A percentile compares a stretch with the other conserved stretches of the same genome.
Evolutionary conservation across 2,329 filamentous ascomycete species (phyloP).

Genomic region (Didymella pomorum): DNA sequence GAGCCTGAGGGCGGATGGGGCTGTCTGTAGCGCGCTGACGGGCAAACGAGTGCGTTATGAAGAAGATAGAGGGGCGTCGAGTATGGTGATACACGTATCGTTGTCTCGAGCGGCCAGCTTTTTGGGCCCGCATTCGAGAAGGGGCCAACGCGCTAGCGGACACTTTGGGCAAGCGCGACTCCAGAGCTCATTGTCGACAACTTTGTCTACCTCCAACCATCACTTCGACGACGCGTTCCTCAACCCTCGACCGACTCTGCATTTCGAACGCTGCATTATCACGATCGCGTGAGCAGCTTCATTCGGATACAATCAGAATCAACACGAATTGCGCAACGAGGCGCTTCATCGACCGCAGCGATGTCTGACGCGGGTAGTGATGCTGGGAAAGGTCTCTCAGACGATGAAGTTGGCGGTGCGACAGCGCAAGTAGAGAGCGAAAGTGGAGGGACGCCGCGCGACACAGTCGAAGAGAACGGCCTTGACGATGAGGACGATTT

Average conservation of each 20-base stretch:
- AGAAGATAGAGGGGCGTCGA: slow-evolving; percentile 29
- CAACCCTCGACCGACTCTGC: not conserved
- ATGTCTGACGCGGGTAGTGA: slow-evolving; percentile 49
- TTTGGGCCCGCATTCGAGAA: slow-evolving; percentile 43
- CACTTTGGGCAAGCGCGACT: slow-evolving; percentile 30
- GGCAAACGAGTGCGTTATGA: slow-evolving; percentile 34
- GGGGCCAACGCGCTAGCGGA: slow-evolving; percentile 38
- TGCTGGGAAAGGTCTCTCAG: slow-evolving; percentile 35
- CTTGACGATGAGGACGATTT: slow-evolving; percentile 53
- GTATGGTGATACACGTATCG: slow-evolving; percentile 39
- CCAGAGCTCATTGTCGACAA: slow-evolving; percentile 28
- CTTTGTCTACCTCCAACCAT: slow-evolving; percentile 30
- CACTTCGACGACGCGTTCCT: slow-evolving; percentile 20
- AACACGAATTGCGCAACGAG: slow-evolving; percentile 11
- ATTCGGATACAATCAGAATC: not conserved
- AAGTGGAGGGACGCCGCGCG: slow-evolving; percentile 38
- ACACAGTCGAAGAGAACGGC: slow-evolving; percentile 44
- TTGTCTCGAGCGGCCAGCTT: slow-evolving; percentile 38
- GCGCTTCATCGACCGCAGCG: slow-evolving; percentile 18
- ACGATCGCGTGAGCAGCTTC: slow-evolving; percentile 4
- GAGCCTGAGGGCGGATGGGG: slow-evolving; percentile 14
- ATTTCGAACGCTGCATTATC: slow-evolving; percentile 2
- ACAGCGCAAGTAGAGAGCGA: slow-evolving; percentile 44
- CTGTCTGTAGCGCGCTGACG: slow-evolving; percentile 11
- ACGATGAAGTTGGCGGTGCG: slow-evolving; percentile 46